Percentiles rank a stretch among this genome's conserved stretches.
phyloP scores from a whole-genome alignment of 352 stramenopile species.

The Proteromonas lacertae region DNA sequence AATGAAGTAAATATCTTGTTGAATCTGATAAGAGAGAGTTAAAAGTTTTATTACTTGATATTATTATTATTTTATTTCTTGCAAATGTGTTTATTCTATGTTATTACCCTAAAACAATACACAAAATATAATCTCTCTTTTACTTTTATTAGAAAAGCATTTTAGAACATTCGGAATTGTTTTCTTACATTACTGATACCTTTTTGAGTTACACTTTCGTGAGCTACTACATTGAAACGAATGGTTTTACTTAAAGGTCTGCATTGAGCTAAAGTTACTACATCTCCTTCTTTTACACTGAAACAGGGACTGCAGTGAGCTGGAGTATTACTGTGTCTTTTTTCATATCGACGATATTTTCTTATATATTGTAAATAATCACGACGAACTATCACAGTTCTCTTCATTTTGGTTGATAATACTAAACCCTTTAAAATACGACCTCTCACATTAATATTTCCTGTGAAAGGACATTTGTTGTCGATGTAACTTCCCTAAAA shows the following conservation, averaged over 20 bases:
- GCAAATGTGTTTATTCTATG: too few species aligned
- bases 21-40: too few species aligned
- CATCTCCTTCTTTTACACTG: slow-evolving; percentile 87
- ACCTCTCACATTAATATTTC: slow-evolving; percentile 92
- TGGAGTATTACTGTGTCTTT: slow-evolving; percentile 96
- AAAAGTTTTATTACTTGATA: too few species aligned
- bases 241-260: slow-evolving; percentile 96
- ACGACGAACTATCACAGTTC: slow-evolving; percentile 90
- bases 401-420: slow-evolving; percentile 98
- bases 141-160: too few species aligned
- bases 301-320: slow-evolving; percentile 72
- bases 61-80: too few species aligned
- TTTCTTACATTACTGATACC: too few species aligned
- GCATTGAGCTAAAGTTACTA: slow-evolving; percentile 96
- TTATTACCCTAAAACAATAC: too few species aligned
- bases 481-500: slow-evolving; percentile 81
- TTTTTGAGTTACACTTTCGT: too few species aligned
- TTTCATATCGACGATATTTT: slow-evolving; percentile 99
- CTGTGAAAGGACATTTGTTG: slow-evolving; percentile 99
- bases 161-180: too few species aligned
- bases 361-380: slow-evolving; percentile 96
- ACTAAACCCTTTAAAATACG: slow-evolving; percentile 86
- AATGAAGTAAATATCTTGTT: too few species aligned
- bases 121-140: too few species aligned
- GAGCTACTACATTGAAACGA: slow-evolving; percentile 93